phyloP scores from a whole-genome alignment of 495 filamentous ascomycete species.

The Aspergillus incahuasiensis region DNA sequence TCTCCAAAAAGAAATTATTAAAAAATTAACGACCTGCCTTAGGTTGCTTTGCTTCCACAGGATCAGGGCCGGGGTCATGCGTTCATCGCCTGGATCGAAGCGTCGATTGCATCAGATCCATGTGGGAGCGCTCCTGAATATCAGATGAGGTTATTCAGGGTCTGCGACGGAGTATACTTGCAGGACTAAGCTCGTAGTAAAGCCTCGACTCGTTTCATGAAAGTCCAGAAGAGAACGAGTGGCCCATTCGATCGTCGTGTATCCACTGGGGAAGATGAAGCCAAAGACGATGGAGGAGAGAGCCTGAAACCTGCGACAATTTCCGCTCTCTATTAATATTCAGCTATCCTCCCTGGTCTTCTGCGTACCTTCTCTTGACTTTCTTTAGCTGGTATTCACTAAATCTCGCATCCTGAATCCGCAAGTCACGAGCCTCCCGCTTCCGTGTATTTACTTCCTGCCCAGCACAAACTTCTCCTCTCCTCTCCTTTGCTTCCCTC shows the following conservation, averaged over 20 bases:
- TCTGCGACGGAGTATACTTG: neutral
- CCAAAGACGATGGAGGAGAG: conserved; percentile 20
- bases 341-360: neutral
- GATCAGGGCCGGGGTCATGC: neutral
- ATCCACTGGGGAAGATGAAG: conserved; percentile 21
- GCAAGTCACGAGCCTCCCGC: conserved; percentile 2
- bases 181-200: neutral
- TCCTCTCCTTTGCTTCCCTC: conserved; percentile 5
- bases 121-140: neutral
- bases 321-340: conserved; percentile 10
- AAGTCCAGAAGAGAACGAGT: neutral
- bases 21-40: neutral
- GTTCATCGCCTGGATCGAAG: neutral
- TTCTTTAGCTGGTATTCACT: neutral
- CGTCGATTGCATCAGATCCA: conserved; percentile 2
- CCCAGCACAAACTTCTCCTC: neutral
- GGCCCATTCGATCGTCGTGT: conserved; percentile 27
- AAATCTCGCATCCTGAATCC: neutral
- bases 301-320: conserved; percentile 7
- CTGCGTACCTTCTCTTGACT: neutral
- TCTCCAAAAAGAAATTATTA: neutral
- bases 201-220: neutral
- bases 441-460: neutral
- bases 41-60: neutral
- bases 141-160: conserved; percentile 2